phyloP scores from a whole-genome alignment of 2,329 filamentous ascomycete genomes.

The Aphanoascus verrucosus region DNA sequence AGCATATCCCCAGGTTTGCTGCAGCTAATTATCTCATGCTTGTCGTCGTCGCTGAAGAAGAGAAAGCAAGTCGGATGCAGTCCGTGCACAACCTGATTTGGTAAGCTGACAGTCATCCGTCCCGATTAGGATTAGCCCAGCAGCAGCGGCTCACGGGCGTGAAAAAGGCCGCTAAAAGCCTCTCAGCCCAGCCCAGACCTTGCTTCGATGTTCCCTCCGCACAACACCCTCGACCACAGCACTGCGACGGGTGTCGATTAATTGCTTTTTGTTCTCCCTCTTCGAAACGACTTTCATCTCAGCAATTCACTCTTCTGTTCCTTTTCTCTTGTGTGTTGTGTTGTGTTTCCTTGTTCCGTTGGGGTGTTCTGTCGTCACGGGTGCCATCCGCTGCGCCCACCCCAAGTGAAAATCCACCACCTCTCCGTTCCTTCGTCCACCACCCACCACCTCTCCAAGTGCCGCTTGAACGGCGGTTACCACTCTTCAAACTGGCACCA shows the following conservation, averaged over 20 bases:
- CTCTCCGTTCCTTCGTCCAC: background rate
- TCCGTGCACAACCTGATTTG: slow-evolving; percentile 1
- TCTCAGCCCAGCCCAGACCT: slow-evolving; percentile 5
- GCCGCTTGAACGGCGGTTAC: background rate
- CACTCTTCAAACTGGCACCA: slow-evolving; percentile 26
- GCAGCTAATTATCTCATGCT: background rate
- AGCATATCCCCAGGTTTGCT: background rate
- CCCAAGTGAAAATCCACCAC: background rate
- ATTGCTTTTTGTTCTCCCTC: slow-evolving; percentile 5
- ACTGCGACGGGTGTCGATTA: slow-evolving; percentile 7
- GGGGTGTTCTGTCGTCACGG: slow-evolving; percentile 12
- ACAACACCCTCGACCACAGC: slow-evolving; percentile 7
- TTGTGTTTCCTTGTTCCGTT: slow-evolving; percentile 11
- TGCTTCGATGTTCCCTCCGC: slow-evolving; percentile 7
- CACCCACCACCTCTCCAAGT: background rate
- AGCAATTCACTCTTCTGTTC: background rate
- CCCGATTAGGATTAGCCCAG: slow-evolving; percentile 2
- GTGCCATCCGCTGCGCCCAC: background rate
- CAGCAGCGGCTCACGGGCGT: slow-evolving; percentile 1
- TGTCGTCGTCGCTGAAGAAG: background rate
- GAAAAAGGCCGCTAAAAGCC: slow-evolving; percentile 8
- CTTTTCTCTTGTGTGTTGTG: slow-evolving; percentile 17
- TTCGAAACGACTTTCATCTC: background rate
- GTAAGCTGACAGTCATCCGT: background rate
- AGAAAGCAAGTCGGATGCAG: background rate